Evolutionary conservation across 2,329 filamentous ascomycete species (phyloP).

Genomic region (Raffaelea ambrosiae): DNA sequence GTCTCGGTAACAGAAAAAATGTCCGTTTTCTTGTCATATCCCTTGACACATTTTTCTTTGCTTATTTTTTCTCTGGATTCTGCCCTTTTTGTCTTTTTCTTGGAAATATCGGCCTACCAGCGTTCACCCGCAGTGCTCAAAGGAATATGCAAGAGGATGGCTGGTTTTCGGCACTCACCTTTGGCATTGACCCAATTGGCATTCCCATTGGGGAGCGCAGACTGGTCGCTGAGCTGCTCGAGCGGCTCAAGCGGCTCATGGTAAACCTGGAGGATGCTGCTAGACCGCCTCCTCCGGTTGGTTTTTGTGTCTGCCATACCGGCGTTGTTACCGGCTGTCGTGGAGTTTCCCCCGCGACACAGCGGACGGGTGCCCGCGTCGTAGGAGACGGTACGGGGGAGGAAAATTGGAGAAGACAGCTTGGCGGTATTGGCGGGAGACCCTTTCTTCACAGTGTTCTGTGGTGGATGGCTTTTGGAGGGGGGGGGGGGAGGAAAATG

Average conservation of each 20-base stretch:
- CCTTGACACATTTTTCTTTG: too few species aligned
- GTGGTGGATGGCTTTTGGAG: neutral
- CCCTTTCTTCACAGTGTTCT: conserved; percentile 11
- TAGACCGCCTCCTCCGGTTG: conserved; percentile 84
- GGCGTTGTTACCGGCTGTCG: conserved; percentile 17
- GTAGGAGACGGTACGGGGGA: conserved; percentile 86
- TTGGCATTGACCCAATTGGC: conserved; percentile 99
- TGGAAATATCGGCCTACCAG: too few species aligned
- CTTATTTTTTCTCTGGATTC: too few species aligned
- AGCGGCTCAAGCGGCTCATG: conserved; percentile 94
- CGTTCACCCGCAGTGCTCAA: too few species aligned
- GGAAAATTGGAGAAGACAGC: conserved; percentile 82
- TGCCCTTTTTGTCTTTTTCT: too few species aligned
- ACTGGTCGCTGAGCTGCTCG: conserved; percentile 96
- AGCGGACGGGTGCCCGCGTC: conserved; percentile 68
- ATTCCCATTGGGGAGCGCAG: conserved; percentile 88
- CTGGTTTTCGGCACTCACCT: conserved; percentile 70
- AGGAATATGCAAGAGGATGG: neutral
- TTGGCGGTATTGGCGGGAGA: conserved; percentile 70
- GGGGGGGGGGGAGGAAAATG: neutral
- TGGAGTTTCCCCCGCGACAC: conserved; percentile 44
- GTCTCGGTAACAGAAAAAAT: too few species aligned
- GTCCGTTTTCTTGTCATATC: too few species aligned
- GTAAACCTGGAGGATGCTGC: conserved; percentile 86
- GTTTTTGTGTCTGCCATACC: conserved; percentile 57